A percentile compares a stretch with the other conserved stretches of the same genome.
phyloP scores from a whole-genome alignment of 2,329 filamentous ascomycete genomes.

The Ophiostoma quercus region DNA sequence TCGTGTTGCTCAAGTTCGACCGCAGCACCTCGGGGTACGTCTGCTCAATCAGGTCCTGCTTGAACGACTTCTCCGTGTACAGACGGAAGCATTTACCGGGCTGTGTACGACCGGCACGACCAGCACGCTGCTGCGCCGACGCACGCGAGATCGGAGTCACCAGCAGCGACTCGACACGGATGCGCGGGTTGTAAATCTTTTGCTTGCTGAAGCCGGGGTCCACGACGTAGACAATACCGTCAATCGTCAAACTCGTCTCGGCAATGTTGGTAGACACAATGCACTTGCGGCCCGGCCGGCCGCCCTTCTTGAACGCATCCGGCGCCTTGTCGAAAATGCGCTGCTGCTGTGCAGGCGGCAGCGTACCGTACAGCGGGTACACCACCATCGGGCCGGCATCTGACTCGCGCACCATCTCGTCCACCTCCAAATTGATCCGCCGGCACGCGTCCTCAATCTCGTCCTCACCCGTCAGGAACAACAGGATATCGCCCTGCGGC shows the following conservation, averaged over 20 bases:
- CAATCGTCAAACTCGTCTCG: constrained; percentile 94
- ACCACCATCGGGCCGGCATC: constrained; percentile 85
- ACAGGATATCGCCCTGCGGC: constrained; percentile 81
- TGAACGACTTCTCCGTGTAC: constrained; percentile 93
- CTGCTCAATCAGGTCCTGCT: constrained; percentile 95
- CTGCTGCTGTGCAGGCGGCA: constrained; percentile 90
- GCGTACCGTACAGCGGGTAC: constrained; percentile 88
- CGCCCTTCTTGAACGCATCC: constrained; percentile 63
- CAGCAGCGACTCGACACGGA: constrained; percentile 92
- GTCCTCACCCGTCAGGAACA: constrained; percentile 96
- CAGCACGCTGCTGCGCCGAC: constrained; percentile 91
- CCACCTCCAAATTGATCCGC: constrained; percentile 84
- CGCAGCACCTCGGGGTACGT: constrained; percentile 94
- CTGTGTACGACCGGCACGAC: constrained; percentile 90
- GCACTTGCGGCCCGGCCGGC: constrained; percentile 83
- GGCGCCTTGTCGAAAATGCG: constrained; percentile 91
- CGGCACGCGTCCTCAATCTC: constrained; percentile 96
- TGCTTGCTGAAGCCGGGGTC: constrained; percentile 99
- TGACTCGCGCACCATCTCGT: constrained; percentile 86
- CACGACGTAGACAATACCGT: constrained; percentile 98
- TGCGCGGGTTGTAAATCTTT: constrained; percentile 97
- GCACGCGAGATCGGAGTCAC: constrained; percentile 97
- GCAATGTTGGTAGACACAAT: constrained; percentile 97
- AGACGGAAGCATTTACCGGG: constrained; percentile 97
- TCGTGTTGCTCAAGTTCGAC: constrained; percentile 90